Conservation (phyloP, 208 protist genomes). For the Crithidia thermophila region DNA sequence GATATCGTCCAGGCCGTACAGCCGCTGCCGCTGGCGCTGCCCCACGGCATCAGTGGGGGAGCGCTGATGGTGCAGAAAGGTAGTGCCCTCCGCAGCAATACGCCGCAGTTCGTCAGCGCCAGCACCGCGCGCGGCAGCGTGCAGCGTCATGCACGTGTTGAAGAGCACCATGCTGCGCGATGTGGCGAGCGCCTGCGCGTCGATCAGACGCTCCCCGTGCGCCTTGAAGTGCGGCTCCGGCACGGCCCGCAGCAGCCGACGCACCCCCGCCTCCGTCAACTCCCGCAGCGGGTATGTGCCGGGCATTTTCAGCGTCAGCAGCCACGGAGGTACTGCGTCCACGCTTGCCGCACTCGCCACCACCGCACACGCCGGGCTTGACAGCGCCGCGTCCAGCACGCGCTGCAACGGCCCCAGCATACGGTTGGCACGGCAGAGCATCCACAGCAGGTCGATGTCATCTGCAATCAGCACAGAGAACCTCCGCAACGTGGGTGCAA, state of each 20-base stretch:
- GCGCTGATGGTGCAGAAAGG: conserved; percentile 28
- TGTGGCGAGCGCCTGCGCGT: conserved; percentile 14
- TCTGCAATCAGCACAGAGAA: conserved; percentile 66
- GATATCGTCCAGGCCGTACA: conserved; percentile 60
- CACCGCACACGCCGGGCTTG: conserved; percentile 46
- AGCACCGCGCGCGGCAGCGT: conserved; percentile 7
- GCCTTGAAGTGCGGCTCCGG: conserved; percentile 19
- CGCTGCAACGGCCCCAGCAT: conserved; percentile 30
- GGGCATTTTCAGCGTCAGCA: conserved; percentile 32
- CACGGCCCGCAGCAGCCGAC: conserved; percentile 22
- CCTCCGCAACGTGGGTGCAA: neutral
- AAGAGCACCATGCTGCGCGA: conserved; percentile 36
- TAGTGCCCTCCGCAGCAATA: neutral
- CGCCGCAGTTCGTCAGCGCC: neutral
- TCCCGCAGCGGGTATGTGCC: conserved; percentile 35
- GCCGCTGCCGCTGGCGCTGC: neutral
- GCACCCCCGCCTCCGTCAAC: conserved; percentile 23
- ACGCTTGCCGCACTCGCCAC: conserved; percentile 46
- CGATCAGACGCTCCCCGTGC: conserved; percentile 4
- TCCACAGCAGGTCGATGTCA: conserved; percentile 52
- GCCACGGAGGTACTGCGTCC: conserved; percentile 37
- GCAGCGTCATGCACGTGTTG: conserved; percentile 33
- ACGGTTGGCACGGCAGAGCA: conserved; percentile 41
- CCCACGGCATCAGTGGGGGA: neutral
- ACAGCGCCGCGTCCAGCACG: conserved; percentile 30